Base-by-base conservation (phyloP, 2,329 filamentous ascomycete species). In the Botryotinia narcissicola region DNA sequence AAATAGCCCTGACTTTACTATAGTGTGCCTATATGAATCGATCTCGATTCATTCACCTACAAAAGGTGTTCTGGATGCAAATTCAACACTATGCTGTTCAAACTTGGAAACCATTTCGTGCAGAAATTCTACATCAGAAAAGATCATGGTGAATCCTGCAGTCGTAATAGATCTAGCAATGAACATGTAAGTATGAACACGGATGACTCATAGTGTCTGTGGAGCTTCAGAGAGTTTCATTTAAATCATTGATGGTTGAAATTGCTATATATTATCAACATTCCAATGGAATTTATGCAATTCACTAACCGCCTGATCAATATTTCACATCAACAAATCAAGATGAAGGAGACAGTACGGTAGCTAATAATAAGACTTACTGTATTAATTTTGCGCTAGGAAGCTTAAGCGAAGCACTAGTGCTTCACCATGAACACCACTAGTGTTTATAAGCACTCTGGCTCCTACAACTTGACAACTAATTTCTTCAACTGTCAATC, bases 291-390 rank as follows among this genome's bases (percentile, higher is more conserved):
- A 25, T 0, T 12, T 25, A 1, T 1, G 0, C 4, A 25, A 25
- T 48, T 51, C 46, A 14, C 48, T n/a, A 4, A 51, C 22, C 10
- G 10, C 4, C 14, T 14, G 10, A 7, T n/a, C 25, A n/a, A 14
- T 51, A 0, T 2, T 54, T 0, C 12, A 0, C 3, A 29, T 54
- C 3, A 54, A 54, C 3, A 4, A 16, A 16, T 0, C 14, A 6
- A 29, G 14, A 18, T 29, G 5, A 54, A 54, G n/a, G 14, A 8
- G 2, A 7, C 18, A 9, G 2, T 54, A 54, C 51, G 16, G n/a
- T 25, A 54, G n/a, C 51, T 29, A 35, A 7, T 35, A 8, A 16
- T 18, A 8, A 18, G 14, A 29, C 14, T 18, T 29, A 2, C 2
- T 54, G n/a, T 3, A 54, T 7, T 1, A 16, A 1, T 7, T 14